Conservation (phyloP, 495 filamentous ascomycete species). For the Neurospora tetrasperma region DNA sequence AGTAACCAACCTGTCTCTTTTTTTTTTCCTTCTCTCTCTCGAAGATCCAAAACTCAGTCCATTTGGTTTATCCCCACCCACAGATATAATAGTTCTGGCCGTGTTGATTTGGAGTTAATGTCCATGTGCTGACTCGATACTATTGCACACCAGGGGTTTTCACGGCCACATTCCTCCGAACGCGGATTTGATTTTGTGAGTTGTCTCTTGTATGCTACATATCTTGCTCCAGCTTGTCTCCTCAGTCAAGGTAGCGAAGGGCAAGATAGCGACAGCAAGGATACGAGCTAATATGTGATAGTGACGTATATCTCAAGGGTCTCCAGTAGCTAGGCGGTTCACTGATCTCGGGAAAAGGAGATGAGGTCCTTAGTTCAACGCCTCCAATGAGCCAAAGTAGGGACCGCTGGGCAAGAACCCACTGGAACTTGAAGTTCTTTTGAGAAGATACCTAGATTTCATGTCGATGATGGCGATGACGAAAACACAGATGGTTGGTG, state of each 20-base stretch:
- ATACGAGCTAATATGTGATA: slow-evolving; percentile 10
- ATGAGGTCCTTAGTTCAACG: not conserved
- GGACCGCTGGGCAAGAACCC: not conserved
- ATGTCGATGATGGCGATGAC: not conserved
- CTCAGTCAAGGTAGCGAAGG: slow-evolving; percentile 5
- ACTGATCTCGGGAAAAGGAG: not conserved
- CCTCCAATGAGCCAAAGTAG: not conserved
- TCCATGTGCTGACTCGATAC: not conserved
- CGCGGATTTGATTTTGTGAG: slow-evolving; percentile 48
- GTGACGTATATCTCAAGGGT: slow-evolving; percentile 42
- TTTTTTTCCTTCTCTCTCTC: too few relatives aligned
- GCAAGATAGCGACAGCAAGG: not conserved
- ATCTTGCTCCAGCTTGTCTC: not conserved
- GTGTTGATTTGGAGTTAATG: not conserved
- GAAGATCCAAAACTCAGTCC: not conserved
- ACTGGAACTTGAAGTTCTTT: not conserved
- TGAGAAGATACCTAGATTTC: not conserved
- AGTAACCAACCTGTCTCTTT: slow-evolving; percentile 14
- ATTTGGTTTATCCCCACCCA: not conserved
- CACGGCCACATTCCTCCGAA: slow-evolving; percentile 50
- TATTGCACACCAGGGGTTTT: slow-evolving; percentile 42
- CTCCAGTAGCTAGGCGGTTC: slow-evolving; percentile 12
- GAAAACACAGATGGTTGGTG: not conserved
- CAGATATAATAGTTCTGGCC: not conserved
- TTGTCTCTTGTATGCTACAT: slow-evolving; percentile 4